Evolutionary conservation across 2,329 filamentous ascomycete species (phyloP), one percentile per base, ranked within the genome.

Genomic region (Diaporthe sp.): DNA sequence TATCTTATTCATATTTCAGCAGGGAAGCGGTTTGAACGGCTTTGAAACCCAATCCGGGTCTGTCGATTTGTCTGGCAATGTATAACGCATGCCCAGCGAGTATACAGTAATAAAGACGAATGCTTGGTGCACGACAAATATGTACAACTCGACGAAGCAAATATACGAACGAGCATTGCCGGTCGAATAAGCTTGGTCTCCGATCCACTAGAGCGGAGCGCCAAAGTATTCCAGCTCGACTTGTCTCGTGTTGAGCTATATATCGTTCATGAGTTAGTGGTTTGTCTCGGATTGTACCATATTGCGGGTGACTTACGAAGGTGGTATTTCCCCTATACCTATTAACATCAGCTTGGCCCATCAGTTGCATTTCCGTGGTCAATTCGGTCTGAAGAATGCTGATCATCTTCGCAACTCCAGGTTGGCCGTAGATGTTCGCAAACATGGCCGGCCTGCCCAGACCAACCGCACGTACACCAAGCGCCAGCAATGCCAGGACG

Each of bases 401-500:
- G 37, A 63, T 63, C 58, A 63, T 63, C 58, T 63, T 63, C 4
- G 58, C 58, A 8, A 63, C 37, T 5, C 58, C 58, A 2, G 58
- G n/a, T 9, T 63, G 58, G 12, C 58, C 58, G 9, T 63, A 63
- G 2, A 63, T 30, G 8, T 63, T 63, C 2, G 58, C 58, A 12
- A 63, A 63, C 58, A 63, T 63, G 8, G 58, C 58, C 8, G 58
- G 58, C 4, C 58, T 44, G 12, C 86, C 87, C 12, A 88, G 77
- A 2, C 86, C 86, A 0, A 83, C 87, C 0, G 84, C 86, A 27
- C 81, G 86, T 0, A 85, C 86, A 5, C 87, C 87, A 10, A 88
- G 78, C 44, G 83, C 84, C 1, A 88, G 77, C 19, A 85, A 85
- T 78, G 88, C 87, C 19, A 88, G 79, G 17, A 88, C 83, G 73